Evolutionary conservation across 805 yeast species (phyloP), one percentile per base, ranked within the genome.

Genomic region (Ogataea methylovora): DNA sequence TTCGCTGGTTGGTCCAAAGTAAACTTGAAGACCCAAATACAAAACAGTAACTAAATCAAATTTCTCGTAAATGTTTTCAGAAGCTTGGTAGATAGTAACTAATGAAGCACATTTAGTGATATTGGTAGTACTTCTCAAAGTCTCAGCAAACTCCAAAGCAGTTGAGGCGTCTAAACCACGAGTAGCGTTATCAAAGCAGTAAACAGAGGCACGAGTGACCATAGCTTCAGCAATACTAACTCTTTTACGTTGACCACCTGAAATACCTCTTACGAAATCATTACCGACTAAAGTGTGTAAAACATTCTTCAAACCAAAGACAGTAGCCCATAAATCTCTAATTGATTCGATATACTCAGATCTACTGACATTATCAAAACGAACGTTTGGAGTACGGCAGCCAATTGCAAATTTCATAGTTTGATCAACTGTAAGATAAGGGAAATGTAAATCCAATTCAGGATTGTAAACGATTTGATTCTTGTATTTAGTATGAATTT

Each of bases 221-320:
- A 72, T 65, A 3, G 73, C 81, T 54, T 78, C 84, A 3, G 79
- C 84, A 45, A 78, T 69, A 4, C 83, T 75, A 17, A 77, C 83
- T 61, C 84, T 73, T 58, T 78, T 78, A 46, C 84, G 61, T 59
- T 78, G 82, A 58, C 84, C 84, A 49, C 84, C 84, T 24, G 83
- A 76, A 30, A 78, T 75, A 56, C 84, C 84, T 54, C 83, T 66
- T 13, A 78, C 74, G 36, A 69, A 72, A 52, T 78, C 84, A 44
- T 73, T 69, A 51, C 84, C 84, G 34, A 78, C 84, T 32, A 74
- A 65, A 15, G 85, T 78, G 41, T 73, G 63, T 40, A 69, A 65
- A 10, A 80, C 75, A 52, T 78, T 82, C 30, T 69, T 63, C 43
- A 76, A 58, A 39, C 81, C 82, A 48, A 67, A 72, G 14, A 73